Base-by-base conservation (phyloP, 495 filamentous ascomycete species). In the Neurospora terricola region DNA sequence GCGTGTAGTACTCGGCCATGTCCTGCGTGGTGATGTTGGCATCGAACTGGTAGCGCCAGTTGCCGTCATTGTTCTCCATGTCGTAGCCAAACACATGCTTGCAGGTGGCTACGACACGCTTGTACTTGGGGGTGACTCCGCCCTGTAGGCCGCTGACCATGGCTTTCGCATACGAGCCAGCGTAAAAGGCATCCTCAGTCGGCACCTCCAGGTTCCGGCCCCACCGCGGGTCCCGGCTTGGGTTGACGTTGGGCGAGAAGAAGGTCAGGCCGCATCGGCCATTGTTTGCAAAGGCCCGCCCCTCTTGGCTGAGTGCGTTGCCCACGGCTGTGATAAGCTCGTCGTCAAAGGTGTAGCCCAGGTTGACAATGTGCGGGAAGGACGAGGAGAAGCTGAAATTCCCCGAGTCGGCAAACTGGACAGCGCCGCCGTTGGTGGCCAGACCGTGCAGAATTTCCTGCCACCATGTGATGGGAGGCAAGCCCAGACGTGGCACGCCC, bases 41-140 rank as follows among this genome's bases (percentile, higher is more conserved):
- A 42, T 82, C 77, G 54, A 81, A 80, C 10, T 77, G 73, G 71
- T 80, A 74, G 39, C 81, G 48, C 62, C 71, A 75, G 16, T 74
- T 45, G 3, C 77, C 77, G 66, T 77, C 73, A 74, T 77, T 79
- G 48, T 78, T 75, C 75, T 91, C 89, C 1, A 90, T 79, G 70
- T 91, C 89, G 73, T 91, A 90, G 3, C 85, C 88, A 14, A 86
- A 88, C 72, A 81, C 90, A 76, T 91, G 89, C 76, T 90, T 91
- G 59, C 87, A 88, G 5, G 87, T 91, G 12, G 88, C 86, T 2
- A 88, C 82, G n/a, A 91, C 75, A 74, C 87, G 88, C 18, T 75
- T 77, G 62, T 74, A 69, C 23, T 75, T 69, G 48, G 77, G 72
- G 6, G 48, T 59, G 18, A n/a, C 11, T 30, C 70, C 74, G 45